Evolutionary conservation across 2,329 filamentous ascomycete genomes (phyloP).

Genomic region (Ceratocystis cacaofunesta): DNA sequence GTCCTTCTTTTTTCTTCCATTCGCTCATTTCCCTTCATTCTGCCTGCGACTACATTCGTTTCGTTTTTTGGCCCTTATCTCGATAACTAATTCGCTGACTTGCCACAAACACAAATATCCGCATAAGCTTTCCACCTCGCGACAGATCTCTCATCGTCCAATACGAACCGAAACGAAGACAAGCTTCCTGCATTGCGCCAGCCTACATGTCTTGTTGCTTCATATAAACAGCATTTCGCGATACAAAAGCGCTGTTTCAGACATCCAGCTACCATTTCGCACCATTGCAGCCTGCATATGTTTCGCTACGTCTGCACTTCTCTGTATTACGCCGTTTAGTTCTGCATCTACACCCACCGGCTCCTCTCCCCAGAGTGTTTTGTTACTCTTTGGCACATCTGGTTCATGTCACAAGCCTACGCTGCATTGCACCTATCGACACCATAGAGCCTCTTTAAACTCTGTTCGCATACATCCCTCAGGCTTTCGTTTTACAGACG

Average conservation of each 20-base stretch:
- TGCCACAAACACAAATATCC: neutral
- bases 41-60: neutral
- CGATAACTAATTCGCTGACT: neutral
- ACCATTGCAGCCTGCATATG: neutral
- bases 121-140: neutral
- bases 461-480: neutral
- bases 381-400: neutral
- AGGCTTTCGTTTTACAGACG: neutral
- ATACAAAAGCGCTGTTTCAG: slow-evolving; percentile 4
- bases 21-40: neutral
- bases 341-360: neutral
- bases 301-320: neutral
- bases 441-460: neutral
- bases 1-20: neutral
- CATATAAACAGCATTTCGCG: neutral
- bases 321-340: neutral
- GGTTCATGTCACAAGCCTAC: neutral
- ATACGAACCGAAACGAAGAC: neutral
- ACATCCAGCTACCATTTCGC: neutral
- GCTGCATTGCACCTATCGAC: neutral
- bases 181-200: slow-evolving; percentile 2
- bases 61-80: neutral
- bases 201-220: neutral
- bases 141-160: neutral
- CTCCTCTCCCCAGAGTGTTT: neutral